phyloP scores from a whole-genome alignment of 805 yeast species.

The Limtongozyma cylindracea region DNA sequence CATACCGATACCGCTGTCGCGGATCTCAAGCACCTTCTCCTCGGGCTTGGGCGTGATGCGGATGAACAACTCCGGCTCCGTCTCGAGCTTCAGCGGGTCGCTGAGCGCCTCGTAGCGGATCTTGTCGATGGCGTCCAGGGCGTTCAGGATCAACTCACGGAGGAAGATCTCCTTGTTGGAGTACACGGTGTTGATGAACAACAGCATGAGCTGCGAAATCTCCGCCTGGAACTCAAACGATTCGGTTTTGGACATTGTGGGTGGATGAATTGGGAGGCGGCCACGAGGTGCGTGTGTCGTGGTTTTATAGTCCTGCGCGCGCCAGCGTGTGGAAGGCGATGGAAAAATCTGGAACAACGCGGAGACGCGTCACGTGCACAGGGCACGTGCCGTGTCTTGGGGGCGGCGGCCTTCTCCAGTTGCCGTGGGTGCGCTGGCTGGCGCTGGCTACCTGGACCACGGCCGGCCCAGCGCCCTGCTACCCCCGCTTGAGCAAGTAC shows the following conservation, averaged over 20 bases:
- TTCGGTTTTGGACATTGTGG: constrained; percentile 37
- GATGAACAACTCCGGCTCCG: constrained; percentile 91
- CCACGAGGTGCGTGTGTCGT: too few relatives aligned
- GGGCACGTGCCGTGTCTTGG: too few relatives aligned
- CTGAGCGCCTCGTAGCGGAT: constrained; percentile 90
- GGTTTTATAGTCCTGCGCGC: too few relatives aligned
- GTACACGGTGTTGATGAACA: constrained; percentile 98
- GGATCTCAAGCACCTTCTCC: constrained; percentile 78
- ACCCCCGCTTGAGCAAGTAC: too few relatives aligned
- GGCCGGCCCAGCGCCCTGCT: too few relatives aligned
- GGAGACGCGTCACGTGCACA: too few relatives aligned
- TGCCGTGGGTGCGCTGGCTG: too few relatives aligned
- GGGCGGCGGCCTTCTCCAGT: too few relatives aligned
- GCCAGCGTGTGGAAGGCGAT: too few relatives aligned
- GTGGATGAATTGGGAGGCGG: too few relatives aligned
- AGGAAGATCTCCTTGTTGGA: constrained; percentile 98
- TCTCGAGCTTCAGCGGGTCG: constrained; percentile 75
- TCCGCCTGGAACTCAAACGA: constrained; percentile 98
- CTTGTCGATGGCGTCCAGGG: constrained; percentile 97
- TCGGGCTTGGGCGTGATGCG: constrained; percentile 96
- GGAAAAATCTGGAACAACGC: too few relatives aligned
- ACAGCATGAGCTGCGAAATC: constrained; percentile 99
- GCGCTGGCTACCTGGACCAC: too few relatives aligned
- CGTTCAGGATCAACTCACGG: constrained; percentile 96
- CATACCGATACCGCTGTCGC: constrained; percentile 99